Evolutionary conservation across 1,139 yeast species (phyloP).

Genomic region (Suzukiozyma palmioleophila): DNA sequence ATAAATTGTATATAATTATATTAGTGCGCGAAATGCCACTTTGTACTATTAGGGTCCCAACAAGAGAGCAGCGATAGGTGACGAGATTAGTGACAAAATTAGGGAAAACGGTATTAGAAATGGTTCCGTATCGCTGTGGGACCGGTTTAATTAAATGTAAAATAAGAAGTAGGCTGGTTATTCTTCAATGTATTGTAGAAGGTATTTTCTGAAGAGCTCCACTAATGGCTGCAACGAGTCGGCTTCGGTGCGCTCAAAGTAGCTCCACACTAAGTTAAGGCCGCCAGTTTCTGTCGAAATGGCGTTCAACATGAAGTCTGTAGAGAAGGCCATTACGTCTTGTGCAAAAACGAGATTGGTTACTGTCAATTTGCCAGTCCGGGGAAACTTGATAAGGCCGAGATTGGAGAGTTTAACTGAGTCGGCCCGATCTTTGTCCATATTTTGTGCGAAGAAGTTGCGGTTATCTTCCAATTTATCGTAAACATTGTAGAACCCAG

Average conservation of each 20-base stretch:
- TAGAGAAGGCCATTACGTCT: slow-evolving; percentile 31
- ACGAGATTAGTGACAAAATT: too few relatives aligned
- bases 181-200: slow-evolving; percentile 13
- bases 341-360: slow-evolving; percentile 34
- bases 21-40: too few relatives aligned
- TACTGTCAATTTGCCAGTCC: slow-evolving; percentile 20
- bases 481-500: slow-evolving; percentile 17
- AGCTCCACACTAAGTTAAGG: slow-evolving; percentile 31
- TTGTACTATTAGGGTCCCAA: too few relatives aligned
- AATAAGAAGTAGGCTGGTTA: too few relatives aligned
- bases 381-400: slow-evolving; percentile 26
- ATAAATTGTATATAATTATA: too few relatives aligned
- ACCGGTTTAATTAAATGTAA: too few relatives aligned
- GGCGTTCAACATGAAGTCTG: slow-evolving; percentile 33
- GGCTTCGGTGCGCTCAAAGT: slow-evolving; percentile 18
- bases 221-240: slow-evolving; percentile 24
- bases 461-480: slow-evolving; percentile 16
- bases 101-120: too few relatives aligned
- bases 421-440: slow-evolving; percentile 30
- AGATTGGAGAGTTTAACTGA: slow-evolving; percentile 36
- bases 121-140: too few relatives aligned
- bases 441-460: slow-evolving; percentile 17
- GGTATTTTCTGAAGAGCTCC: slow-evolving; percentile 16
- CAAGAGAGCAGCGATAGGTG: too few relatives aligned
- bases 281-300: slow-evolving; percentile 34